Conservation (phyloP, 164 flowering plant genomes). For the Kingdonia uniflora region DNA sequence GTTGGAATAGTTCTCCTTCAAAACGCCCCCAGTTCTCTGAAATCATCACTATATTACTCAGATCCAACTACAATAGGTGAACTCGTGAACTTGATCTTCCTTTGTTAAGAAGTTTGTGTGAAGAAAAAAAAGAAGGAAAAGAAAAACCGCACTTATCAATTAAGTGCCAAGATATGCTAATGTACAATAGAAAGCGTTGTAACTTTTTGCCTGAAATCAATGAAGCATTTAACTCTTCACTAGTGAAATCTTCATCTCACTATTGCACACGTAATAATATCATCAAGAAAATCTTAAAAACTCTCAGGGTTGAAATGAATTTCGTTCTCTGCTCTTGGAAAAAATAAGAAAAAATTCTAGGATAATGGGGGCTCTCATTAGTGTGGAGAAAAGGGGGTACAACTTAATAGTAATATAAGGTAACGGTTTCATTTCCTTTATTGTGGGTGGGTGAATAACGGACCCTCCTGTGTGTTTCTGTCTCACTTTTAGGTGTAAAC, state of each 20-base stretch:
- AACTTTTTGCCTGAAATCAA: no score
- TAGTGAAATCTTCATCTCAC: no score
- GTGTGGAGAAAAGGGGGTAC: not conserved
- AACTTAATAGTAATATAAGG: not conserved
- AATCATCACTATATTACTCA: constrained; percentile 40
- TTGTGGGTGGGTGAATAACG: constrained; percentile 1
- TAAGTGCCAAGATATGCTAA: no score
- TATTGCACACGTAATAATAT: no score
- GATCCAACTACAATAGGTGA: constrained; percentile 24
- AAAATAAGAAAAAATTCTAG: not conserved
- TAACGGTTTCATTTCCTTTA: not conserved
- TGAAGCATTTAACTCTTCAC: no score
- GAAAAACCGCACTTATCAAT: no score
- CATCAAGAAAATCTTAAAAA: no score
- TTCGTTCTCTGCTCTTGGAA: no score
- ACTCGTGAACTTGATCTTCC: no score
- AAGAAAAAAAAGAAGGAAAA: no score
- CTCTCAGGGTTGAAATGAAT: no score
- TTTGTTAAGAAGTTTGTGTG: not conserved
- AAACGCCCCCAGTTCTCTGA: constrained; percentile 84
- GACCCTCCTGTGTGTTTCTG: not conserved
- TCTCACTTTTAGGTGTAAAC: not conserved
- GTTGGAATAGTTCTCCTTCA: constrained; percentile 81
- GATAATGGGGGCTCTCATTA: not conserved
- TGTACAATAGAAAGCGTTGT: no score